Evolutionary conservation across 108 stramenopile species (phyloP).

Genomic region (Skeletonema costatum): DNA sequence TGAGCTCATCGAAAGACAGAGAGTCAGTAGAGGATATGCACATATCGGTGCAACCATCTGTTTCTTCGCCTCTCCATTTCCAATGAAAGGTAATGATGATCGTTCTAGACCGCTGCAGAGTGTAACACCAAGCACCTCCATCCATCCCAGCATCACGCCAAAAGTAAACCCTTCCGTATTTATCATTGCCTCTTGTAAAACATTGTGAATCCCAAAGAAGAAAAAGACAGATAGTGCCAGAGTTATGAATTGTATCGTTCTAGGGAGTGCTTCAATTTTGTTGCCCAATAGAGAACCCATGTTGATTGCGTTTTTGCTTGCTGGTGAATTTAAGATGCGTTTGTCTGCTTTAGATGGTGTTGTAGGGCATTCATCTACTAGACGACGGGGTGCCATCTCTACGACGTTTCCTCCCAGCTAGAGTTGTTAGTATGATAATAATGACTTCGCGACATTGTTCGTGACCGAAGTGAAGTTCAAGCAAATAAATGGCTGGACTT

Average conservation of each 20-base stretch:
- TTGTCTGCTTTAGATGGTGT: constrained; percentile 22
- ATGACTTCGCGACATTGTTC: too few relatives aligned
- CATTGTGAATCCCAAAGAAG: constrained; percentile 93
- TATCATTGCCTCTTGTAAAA: constrained; percentile 93
- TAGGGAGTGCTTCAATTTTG: constrained; percentile 36
- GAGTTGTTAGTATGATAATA: too few relatives aligned
- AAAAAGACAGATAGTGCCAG: constrained; percentile 61
- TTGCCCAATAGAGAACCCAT: constrained; percentile 28
- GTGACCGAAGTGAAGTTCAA: too few relatives aligned
- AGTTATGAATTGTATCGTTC: constrained; percentile 27
- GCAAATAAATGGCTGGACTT: too few relatives aligned
- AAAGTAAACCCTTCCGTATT: constrained; percentile 76
- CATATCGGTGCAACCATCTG: constrained; percentile 74
- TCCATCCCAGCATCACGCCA: constrained; percentile 93
- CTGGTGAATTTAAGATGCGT: not conserved
- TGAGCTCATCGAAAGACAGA: constrained; percentile 85
- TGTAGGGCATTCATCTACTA: constrained; percentile 7
- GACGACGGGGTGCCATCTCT: not conserved
- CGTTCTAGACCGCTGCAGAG: constrained; percentile 80
- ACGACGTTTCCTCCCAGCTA: not conserved
- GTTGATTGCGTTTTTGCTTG: constrained; percentile 4
- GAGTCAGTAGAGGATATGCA: constrained; percentile 83
- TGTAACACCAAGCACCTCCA: constrained; percentile 94
- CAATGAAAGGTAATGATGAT: constrained; percentile 43
- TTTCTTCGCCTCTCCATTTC: constrained; percentile 56